Base-by-base conservation (phyloP, 306 rosid genomes). In the Betula pendula region DNA sequence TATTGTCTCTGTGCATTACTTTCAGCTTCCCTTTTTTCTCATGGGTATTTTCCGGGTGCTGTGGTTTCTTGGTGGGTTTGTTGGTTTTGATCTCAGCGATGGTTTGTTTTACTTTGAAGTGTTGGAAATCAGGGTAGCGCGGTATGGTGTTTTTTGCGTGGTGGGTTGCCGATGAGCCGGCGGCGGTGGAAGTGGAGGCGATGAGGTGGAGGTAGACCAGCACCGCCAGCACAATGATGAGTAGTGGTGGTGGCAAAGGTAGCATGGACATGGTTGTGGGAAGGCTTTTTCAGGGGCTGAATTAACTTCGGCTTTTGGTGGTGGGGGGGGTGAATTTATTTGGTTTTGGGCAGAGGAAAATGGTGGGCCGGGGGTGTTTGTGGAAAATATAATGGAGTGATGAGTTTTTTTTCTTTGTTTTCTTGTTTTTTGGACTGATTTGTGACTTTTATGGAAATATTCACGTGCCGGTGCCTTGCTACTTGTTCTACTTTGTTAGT, bases 1-100 rank as follows among this genome's bases (percentile, higher is more conserved):
- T 38, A 81, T 70, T 81, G 74, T 95, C 99, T 86, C 97, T 82
- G 76, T 92, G 99, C 53, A 92, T 25, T 16, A 95, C 88, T 55
- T 78, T 65, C 35, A 92, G 83, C 81, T 85, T 92, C 83, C 82
- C 80, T 74, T 81, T 80, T 68, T 60, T 71, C 40, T 47, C 48
- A 9, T 74, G 47, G 49, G 15, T n/a, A n/a, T n/a, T n/a, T n/a
- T n/a, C n/a, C n/a, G n/a, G 52, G 53, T 25, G 16, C 15, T 24
- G 48, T 13, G 47, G 40, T 44, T n/a, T 17, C 45, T 40, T 43
- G 38, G 77, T 11, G 2, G 77, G 73, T 20, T 25, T 22, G 43
- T n/a, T 16, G 31, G 8, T 24, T 75, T 50, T 50, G 19, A 78
- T 35, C 22, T 53, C 79, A 2, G 74, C 70, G 77, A 78, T 67